Evolutionary conservation across 2,329 filamentous ascomycete species (phyloP), one percentile per base, ranked within the genome.

Genomic region (Pseudocercospora fijiensis): DNA sequence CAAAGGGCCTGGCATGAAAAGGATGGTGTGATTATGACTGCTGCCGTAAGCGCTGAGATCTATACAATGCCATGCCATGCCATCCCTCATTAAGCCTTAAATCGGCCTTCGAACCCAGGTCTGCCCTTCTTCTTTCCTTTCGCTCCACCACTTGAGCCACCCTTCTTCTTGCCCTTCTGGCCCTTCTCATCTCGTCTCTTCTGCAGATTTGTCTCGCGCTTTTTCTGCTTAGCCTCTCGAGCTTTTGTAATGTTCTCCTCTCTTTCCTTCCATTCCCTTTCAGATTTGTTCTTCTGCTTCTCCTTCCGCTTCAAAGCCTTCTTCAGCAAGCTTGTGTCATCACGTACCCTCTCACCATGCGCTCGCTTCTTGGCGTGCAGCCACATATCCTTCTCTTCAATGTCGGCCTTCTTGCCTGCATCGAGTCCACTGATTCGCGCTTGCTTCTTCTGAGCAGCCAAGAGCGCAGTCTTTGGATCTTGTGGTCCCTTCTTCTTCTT

Each of bases 281-380:
- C 91, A 75, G 91, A 96, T 86, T 95, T 96, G 79, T 88, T 89
- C 86, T 97, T 98, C 58, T 85, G 82, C 70, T 88, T 87, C 73
- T 97, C 92, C 81, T 96, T 96, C 70, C 94, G 88, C 84, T 97
- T 97, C 69, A 98, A 82, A 0, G 93, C 90, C 83, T 96, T 97
- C 83, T 96, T 97, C 27, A 99, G 84, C 62, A 96, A 80, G 52
- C 85, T 87, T 67, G 92, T 91, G 76, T 96, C 92, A 74, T 98
- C 92, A 65, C 87, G 88, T 33, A 97, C 89, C 75, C 91, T 90
- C 74, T 96, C 93, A 56, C 95, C 95, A 76, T 96, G 91, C 1
- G 90, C 92, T 24, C 90, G 88, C 78, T 92, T 91, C 78, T 94
- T 90, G 2, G 95, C 95, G 55, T 90, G 94, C 64, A 97, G 83